These are phyloP conservation scores for Leccinum fibrillosum DNA, from an alignment of 768 basidiomycete species.

Conservation along the genomic window DNA sequence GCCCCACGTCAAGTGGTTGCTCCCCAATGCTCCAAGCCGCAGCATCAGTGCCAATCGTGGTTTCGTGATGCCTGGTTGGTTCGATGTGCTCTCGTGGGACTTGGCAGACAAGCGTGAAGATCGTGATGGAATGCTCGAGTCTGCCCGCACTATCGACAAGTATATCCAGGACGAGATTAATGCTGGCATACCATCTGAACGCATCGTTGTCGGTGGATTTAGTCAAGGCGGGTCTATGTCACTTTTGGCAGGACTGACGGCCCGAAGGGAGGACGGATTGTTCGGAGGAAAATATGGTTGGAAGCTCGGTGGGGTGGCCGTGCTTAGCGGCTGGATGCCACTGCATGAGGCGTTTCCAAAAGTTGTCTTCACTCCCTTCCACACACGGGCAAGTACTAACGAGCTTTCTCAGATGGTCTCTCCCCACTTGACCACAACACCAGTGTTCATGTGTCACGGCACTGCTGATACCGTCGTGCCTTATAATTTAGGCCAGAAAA, in stretches of 20 bases:
- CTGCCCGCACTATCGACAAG: conserved; percentile 56
- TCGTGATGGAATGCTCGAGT: conserved; percentile 52
- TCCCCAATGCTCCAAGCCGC: conserved; percentile 38
- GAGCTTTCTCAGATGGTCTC: conserved; percentile 51
- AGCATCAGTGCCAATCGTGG: conserved; percentile 77
- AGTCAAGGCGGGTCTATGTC: conserved; percentile 82
- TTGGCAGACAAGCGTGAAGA: conserved; percentile 61
- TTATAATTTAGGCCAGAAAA: conserved; percentile 48
- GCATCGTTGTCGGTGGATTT: conserved; percentile 87
- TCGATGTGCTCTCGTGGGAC: conserved; percentile 70
- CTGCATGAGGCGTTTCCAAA: conserved; percentile 61
- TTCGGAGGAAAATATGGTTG: conserved; percentile 39
- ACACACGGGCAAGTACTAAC: conserved; percentile 1
- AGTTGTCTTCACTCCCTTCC: conserved; percentile 38
- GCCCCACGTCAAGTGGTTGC: conserved; percentile 83
- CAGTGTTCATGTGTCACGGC: conserved; percentile 89
- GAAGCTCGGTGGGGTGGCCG: conserved; percentile 68
- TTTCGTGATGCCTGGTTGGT: conserved; percentile 74
- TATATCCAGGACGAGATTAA: conserved; percentile 76
- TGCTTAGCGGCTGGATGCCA: conserved; percentile 80
- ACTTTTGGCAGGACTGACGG: conserved; percentile 62
- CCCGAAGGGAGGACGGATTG: conserved; percentile 23
- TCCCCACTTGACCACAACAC: conserved; percentile 54
- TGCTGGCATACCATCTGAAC: conserved; percentile 59
- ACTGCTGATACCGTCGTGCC: conserved; percentile 71